Evolutionary conservation across 2,329 filamentous ascomycete species (phyloP).

Genomic region (Aspergillus ochraceoroseus): DNA sequence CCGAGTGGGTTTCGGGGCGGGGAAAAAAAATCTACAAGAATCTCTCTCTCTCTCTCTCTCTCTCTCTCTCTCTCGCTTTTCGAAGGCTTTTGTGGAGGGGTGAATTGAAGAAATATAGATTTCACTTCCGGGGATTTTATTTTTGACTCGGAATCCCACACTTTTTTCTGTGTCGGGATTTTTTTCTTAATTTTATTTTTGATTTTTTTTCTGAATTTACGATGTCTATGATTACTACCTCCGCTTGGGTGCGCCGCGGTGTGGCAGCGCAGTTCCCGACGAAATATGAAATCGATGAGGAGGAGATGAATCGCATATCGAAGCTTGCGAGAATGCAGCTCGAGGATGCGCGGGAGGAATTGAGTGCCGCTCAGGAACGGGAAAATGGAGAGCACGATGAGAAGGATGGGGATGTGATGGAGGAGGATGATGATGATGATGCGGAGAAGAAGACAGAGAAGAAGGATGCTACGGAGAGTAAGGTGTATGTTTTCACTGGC

Average conservation of each 20-base stretch:
- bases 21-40: slow-evolving; percentile 26
- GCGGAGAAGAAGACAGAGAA: slow-evolving; percentile 26
- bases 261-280: slow-evolving; percentile 70
- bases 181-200: slow-evolving; percentile 4
- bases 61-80: no score
- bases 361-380: slow-evolving; percentile 63
- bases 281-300: slow-evolving; percentile 70
- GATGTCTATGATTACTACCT: slow-evolving; percentile 67
- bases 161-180: slow-evolving; percentile 3
- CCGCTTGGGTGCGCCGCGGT: slow-evolving; percentile 70
- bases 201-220: slow-evolving; percentile 11
- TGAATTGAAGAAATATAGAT: slow-evolving; percentile 5
- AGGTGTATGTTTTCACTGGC: slow-evolving; percentile 6
- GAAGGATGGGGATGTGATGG: slow-evolving; percentile 35
- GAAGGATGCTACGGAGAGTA: slow-evolving; percentile 18
- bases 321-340: slow-evolving; percentile 71
- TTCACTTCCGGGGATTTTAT: background rate
- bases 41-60: no score
- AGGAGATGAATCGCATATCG: slow-evolving; percentile 70
- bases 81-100: slow-evolving; percentile 7
- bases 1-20: slow-evolving; percentile 24
- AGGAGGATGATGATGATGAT: slow-evolving; percentile 26
- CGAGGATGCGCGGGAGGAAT: slow-evolving; percentile 84
- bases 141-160: background rate
- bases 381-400: slow-evolving; percentile 35